Evolutionary conservation across 2,329 filamentous ascomycete genomes (phyloP).

Genomic region (Teratosphaeria zuluensis): DNA sequence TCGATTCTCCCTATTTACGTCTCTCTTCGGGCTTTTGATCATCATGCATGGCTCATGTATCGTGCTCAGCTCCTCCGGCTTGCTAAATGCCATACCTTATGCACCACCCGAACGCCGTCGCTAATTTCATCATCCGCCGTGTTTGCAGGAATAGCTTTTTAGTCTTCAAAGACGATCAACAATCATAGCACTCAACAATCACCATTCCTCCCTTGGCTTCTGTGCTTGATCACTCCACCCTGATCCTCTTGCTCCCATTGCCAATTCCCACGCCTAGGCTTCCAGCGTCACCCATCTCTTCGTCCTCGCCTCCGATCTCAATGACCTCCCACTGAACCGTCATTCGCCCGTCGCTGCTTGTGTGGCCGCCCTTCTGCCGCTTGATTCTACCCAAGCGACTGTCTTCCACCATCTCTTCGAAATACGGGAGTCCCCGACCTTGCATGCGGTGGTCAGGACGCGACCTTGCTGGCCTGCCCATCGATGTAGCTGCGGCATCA

Average conservation of each 20-base stretch:
- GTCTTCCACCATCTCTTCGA: constrained; percentile 70
- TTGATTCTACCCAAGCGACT: constrained; percentile 61
- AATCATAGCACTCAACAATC: not conserved
- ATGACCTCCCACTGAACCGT: constrained; percentile 75
- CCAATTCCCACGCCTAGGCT: not conserved
- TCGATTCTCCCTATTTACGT: too few species aligned
- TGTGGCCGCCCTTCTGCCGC: constrained; percentile 49
- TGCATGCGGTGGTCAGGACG: constrained; percentile 13
- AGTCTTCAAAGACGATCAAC: not conserved
- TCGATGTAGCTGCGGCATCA: not conserved
- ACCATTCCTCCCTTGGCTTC: not conserved
- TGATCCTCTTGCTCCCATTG: constrained; percentile 12
- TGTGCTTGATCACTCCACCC: constrained; percentile 4
- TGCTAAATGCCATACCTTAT: not conserved
- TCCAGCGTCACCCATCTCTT: constrained; percentile 1
- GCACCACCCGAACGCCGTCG: not conserved
- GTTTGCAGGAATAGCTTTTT: not conserved
- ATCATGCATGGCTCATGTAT: too few species aligned
- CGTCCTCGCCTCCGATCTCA: constrained; percentile 43
- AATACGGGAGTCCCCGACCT: constrained; percentile 65
- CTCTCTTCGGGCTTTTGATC: too few species aligned
- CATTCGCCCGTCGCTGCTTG: constrained; percentile 53
- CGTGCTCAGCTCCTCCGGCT: too few species aligned
- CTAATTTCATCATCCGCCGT: not conserved
- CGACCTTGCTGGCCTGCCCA: not conserved